Evolutionary conservation across 2,329 filamentous ascomycete species (phyloP).

Genomic region (Pseudocercospora cruenta): DNA sequence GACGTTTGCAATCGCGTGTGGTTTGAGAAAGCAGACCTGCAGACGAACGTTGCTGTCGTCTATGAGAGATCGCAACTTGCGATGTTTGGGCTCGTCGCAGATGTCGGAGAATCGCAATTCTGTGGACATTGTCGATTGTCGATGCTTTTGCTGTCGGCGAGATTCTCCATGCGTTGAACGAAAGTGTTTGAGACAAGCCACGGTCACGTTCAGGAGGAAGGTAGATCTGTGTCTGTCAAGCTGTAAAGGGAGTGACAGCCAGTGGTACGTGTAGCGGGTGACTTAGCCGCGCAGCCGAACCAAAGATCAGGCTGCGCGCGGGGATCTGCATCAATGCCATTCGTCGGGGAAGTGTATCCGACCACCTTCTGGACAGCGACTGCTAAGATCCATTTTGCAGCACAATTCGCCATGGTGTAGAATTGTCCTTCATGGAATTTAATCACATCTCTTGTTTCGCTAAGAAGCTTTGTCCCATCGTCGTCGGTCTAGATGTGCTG

Average conservation of each 20-base stretch:
- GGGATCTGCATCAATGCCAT: not conserved
- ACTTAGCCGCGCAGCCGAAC: conserved; percentile 1
- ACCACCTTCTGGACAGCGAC: not conserved
- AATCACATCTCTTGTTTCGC: not conserved
- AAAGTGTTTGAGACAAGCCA: not conserved
- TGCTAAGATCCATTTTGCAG: not conserved
- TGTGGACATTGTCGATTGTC: not conserved
- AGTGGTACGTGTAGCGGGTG: not conserved
- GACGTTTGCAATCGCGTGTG: not conserved
- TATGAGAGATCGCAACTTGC: not conserved
- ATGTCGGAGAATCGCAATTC: not conserved
- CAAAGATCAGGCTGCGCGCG: not conserved
- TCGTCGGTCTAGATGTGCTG: not conserved
- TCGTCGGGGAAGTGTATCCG: not conserved
- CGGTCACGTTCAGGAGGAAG: not conserved
- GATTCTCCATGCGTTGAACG: not conserved
- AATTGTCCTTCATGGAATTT: too few relatives aligned
- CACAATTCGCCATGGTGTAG: too few relatives aligned
- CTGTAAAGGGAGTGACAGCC: not conserved
- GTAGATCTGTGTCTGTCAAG: not conserved
- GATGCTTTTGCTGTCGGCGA: not conserved
- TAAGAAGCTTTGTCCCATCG: not conserved
- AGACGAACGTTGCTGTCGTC: not conserved
- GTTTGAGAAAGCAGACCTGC: not conserved
- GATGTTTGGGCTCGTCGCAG: not conserved